A percentile compares a stretch with the other conserved stretches of the same genome.
Conservation (phyloP, 129 eudicot species). For the Silybum marianum region DNA sequence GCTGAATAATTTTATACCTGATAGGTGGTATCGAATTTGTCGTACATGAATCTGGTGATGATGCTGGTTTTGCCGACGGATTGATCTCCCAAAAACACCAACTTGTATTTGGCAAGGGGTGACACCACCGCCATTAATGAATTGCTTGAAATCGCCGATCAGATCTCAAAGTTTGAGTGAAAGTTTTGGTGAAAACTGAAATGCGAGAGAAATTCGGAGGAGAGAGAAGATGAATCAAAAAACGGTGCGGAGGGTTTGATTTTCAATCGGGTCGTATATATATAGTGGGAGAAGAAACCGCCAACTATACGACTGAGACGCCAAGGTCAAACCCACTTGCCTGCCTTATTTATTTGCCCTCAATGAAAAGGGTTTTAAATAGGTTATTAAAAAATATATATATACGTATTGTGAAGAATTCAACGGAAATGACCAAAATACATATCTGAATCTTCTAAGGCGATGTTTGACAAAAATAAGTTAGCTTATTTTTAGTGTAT, state of each 20-base stretch:
- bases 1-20: conserved; percentile 40
- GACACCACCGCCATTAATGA: conserved; percentile 72
- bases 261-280: conserved; percentile 21
- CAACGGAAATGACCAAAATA: no score
- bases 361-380: background rate
- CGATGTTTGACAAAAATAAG: no score
- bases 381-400: no score
- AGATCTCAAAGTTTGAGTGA: conserved; percentile 33
- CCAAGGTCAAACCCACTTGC: conserved; percentile 19
- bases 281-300: conserved; percentile 34
- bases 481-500: no score
- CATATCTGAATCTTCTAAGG: no score
- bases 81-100: conserved; percentile 85
- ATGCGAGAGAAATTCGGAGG: conserved; percentile 14
- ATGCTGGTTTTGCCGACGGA: conserved; percentile 94
- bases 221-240: conserved; percentile 29
- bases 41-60: conserved; percentile 85
- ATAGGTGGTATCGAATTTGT: conserved; percentile 83
- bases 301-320: conserved; percentile 34
- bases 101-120: conserved; percentile 76
- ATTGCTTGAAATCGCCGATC: conserved; percentile 14
- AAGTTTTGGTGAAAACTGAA: conserved; percentile 1
- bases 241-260: background rate
- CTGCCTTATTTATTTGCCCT: background rate
- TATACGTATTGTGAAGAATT: no score